phyloP scores from a whole-genome alignment of 2,329 filamentous ascomycete genomes.

The Thermothelomyces thermophilus region DNA sequence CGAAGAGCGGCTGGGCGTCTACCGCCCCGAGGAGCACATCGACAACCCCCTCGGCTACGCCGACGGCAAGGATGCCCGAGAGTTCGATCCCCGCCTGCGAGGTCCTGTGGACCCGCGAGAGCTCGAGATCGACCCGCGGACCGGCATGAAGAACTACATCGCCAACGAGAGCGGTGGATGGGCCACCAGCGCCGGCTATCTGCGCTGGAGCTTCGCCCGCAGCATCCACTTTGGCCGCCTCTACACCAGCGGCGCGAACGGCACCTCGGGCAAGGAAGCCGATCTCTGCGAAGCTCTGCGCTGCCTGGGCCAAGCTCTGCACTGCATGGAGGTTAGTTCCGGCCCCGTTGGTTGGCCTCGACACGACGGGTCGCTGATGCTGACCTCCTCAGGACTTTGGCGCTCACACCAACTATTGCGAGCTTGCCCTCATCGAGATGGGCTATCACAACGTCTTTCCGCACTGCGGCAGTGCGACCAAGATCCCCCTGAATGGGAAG shows the following conservation, averaged over 20 bases:
- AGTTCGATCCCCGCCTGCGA: constrained; percentile 73
- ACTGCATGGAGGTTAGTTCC: constrained; percentile 56
- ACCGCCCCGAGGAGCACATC: constrained; percentile 68
- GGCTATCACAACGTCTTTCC: constrained; percentile 64
- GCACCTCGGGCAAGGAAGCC: constrained; percentile 59
- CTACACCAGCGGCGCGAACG: constrained; percentile 59
- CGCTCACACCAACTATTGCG: constrained; percentile 78
- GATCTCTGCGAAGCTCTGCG: constrained; percentile 76
- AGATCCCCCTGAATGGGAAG: constrained; percentile 60
- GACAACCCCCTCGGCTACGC: constrained; percentile 81
- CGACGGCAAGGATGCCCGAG: constrained; percentile 76
- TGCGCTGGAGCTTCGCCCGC: constrained; percentile 67
- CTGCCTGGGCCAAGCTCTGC: constrained; percentile 68
- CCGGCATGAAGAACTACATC: constrained; percentile 99
- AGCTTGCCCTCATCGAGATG: constrained; percentile 67
- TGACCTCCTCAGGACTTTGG: constrained; percentile 65
- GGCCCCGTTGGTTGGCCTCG: no score
- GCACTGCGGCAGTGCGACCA: constrained; percentile 61
- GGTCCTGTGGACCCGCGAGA: constrained; percentile 68
- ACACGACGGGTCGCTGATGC: no score
- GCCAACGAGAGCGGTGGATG: constrained; percentile 81
- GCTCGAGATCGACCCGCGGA: constrained; percentile 64
- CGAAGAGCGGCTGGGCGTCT: constrained; percentile 70
- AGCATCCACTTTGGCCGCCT: constrained; percentile 72
- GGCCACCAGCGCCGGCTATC: constrained; percentile 83